A percentile compares a stretch with the other conserved stretches of the same genome.
Evolutionary conservation across 352 stramenopile species (phyloP).

Genomic region (Pythium dissotocum): DNA sequence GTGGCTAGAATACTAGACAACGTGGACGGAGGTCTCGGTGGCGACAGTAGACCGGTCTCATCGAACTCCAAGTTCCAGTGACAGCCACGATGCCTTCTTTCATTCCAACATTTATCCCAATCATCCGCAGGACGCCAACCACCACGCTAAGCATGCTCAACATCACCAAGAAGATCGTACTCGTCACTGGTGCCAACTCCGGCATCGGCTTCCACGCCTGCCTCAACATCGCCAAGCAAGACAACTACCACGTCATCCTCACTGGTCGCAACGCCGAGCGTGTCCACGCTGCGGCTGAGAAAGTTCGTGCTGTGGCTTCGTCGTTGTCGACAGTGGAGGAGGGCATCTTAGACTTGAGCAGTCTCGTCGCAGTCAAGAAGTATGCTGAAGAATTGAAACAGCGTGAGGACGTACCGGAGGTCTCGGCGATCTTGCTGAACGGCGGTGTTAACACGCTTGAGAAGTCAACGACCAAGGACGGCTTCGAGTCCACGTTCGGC

Average conservation of each 20-base stretch:
- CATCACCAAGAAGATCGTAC: conserved; percentile 24
- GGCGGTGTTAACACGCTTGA: too few relatives aligned
- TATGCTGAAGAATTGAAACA: conserved; percentile 26
- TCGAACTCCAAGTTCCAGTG: too few relatives aligned
- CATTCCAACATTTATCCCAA: background rate
- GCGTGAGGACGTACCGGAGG: conserved; percentile 27
- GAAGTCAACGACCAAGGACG: too few relatives aligned
- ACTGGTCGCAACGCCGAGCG: conserved; percentile 31
- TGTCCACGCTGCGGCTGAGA: conserved; percentile 27
- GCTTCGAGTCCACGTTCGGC: too few relatives aligned
- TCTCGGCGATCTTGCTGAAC: conserved; percentile 30
- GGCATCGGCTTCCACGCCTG: conserved; percentile 39
- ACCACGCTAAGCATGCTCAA: background rate
- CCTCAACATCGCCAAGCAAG: conserved; percentile 29
- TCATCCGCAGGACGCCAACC: background rate
- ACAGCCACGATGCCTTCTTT: background rate
- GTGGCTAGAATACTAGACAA: too few relatives aligned
- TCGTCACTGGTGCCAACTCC: conserved; percentile 41
- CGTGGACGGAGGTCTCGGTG: too few relatives aligned
- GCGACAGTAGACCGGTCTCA: too few relatives aligned
- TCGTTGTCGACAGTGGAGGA: conserved; percentile 24
- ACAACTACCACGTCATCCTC: conserved; percentile 38
- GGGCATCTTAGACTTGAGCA: conserved; percentile 37
- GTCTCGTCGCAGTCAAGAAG: conserved; percentile 28
- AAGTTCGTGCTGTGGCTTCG: conserved; percentile 22